phyloP scores from a whole-genome alignment of 768 basidiomycete species.

The Omphalotus guepiniiformis region DNA sequence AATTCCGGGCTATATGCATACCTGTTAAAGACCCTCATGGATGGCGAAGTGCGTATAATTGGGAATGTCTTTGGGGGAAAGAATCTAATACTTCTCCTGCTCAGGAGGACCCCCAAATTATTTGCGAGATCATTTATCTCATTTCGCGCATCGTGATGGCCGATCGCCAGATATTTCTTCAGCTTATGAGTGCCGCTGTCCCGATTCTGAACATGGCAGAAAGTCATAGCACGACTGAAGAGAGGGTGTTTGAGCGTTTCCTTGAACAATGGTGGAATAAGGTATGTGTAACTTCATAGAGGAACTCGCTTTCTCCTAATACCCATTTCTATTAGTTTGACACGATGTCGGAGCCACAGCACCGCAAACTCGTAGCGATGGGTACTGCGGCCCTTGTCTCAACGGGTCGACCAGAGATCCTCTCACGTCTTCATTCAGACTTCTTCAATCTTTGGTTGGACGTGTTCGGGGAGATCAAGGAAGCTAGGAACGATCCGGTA shows the following conservation, averaged over 20 bases:
- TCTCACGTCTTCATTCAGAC: constrained; percentile 67
- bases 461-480: constrained; percentile 83
- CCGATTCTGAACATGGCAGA: constrained; percentile 26
- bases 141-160: constrained; percentile 70
- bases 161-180: constrained; percentile 63
- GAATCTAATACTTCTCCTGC: constrained; percentile 44
- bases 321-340: constrained; percentile 61
- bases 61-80: too few relatives aligned
- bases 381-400: constrained; percentile 75
- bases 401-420: constrained; percentile 68
- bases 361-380: constrained; percentile 82
- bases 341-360: constrained; percentile 81
- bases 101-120: not conserved
- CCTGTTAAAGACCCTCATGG: constrained; percentile 53
- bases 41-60: constrained; percentile 53
- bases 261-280: constrained; percentile 83
- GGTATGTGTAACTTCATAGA: constrained; percentile 39
- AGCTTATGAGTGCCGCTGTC: constrained; percentile 64
- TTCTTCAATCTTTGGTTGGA: constrained; percentile 87
- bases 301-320: not conserved
- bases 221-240: constrained; percentile 47
- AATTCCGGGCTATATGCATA: constrained; percentile 66
- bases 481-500: constrained; percentile 42
- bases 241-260: constrained; percentile 56
- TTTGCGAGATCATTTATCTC: constrained; percentile 62